These are phyloP conservation scores for Auricularia auricula-judae DNA, from an alignment of 768 basidiomycete genomes.

Conservation along the genomic window DNA sequence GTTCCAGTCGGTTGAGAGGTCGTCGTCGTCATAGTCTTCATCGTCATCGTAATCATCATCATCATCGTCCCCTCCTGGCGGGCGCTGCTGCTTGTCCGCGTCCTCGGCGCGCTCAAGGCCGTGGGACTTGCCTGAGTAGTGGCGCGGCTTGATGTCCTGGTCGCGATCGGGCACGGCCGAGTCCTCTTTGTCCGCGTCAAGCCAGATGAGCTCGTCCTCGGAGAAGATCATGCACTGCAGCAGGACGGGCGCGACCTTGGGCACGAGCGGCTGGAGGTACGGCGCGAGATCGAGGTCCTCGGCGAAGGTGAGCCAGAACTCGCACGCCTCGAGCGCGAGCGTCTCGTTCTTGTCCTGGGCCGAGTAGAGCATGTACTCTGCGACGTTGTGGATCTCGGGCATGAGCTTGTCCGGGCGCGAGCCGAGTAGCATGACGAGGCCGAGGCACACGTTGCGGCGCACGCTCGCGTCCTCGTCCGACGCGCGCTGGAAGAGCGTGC, in stretches of 20 bases:
- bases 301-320: constrained; percentile 99
- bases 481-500: constrained; percentile 87
- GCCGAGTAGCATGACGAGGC: constrained; percentile 84
- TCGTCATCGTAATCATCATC: constrained; percentile 87
- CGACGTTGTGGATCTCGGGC: constrained; percentile 90
- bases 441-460: constrained; percentile 91
- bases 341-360: constrained; percentile 96
- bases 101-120: constrained; percentile 64
- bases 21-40: constrained; percentile 87
- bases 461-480: constrained; percentile 91
- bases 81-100: constrained; percentile 28
- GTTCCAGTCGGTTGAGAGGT: constrained; percentile 98
- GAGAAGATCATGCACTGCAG: constrained; percentile 96
- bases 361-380: constrained; percentile 97
- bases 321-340: constrained; percentile 95
- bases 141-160: constrained; percentile 90
- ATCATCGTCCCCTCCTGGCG: constrained; percentile 68
- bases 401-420: constrained; percentile 92
- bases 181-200: constrained; percentile 75
- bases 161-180: constrained; percentile 87
- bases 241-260: constrained; percentile 89
- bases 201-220: constrained; percentile 89
- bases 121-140: constrained; percentile 80
- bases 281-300: constrained; percentile 83
- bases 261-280: constrained; percentile 76